Evolutionary conservation across 306 rosid genomes (phyloP), one percentile per base, ranked within the genome.

Genomic region (Gynostemma pentaphyllum): DNA sequence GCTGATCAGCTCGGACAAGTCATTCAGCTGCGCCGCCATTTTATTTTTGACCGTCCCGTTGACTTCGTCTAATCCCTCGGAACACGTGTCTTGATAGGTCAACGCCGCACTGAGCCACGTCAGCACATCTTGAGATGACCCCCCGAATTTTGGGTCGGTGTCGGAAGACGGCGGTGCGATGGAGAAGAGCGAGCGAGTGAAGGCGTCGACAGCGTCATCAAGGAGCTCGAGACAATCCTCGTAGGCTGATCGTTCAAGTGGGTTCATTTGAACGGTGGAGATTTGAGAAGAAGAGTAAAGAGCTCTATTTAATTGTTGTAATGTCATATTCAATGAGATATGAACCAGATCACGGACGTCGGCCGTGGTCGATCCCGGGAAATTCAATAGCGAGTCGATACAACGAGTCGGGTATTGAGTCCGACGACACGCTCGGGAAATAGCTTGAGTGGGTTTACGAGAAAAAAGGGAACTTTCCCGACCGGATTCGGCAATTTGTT

Each of bases 41-140:
- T 79, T 77, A 16, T 76, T 64, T 69, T 80, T 85, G 1, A 86
- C 82, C 3, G 36, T 1, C 14, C 91, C 89, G 46, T 66, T 48
- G 2, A 77, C 26, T 47, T 78, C 88, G 0, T 47, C 50, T 22
- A 91, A 74, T 0, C 98, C 96, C 47, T 82, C 96, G 2, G 71
- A 16, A 29, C 98, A 91, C 19, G 98, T 91, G 83, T 91, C 98
- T 34, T 88, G 95, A 60, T 85, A 87, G 0, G 98, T 91, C 19
- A 91, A 80, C 0, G 98, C 88, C 0, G 95, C 82, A 61, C 96
- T 87, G 9, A 91, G 88, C 98, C 98, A 91, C 32, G 98, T 91
- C 64, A 83, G 19, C 37, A 91, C 85, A 71, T 91, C 90, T 4
- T 68, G 76, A 1, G 69, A 54, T 11, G 85, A 57, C 7, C 71